Evolutionary conservation across 805 yeast genomes (phyloP), one percentile per base, ranked within the genome.

Genomic region (Wickerhamiella sergipiensis): DNA sequence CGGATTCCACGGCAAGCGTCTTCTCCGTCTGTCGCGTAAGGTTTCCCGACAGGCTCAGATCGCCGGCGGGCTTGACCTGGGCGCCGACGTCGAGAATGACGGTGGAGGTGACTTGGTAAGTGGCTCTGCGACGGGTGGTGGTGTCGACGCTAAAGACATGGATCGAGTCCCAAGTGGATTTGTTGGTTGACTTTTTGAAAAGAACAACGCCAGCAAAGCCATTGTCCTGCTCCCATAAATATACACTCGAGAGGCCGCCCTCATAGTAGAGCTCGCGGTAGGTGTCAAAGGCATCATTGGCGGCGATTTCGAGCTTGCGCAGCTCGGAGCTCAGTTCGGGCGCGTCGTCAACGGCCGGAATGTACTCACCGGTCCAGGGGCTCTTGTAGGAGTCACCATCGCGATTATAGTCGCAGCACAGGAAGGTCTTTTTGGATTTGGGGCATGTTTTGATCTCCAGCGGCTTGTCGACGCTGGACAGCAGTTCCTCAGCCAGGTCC

Each of bases 181-280:
- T 47, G 44, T 43, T 39, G 29, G 48, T 51, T 22, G 54, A 44
- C 66, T 90, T 90, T 69, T 92, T 85, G 63, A 90, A 74, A 53
- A 90, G 72, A 15, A 81, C 88, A 5, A 88, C 96, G 19, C 97
- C 97, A 3, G 97, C 96, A 70, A 90, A 87, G 1, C 85, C 85
- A 31, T 67, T 86, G 36, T 79, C 81, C 21, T 78, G 73, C 59
- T 89, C 96, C 98, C 98, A 90, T 48, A 92, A 71, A 64, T 92
- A 90, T 17, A 84, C 95, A 51, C 89, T 80, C 1, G 92, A 81
- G 40, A 84, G 72, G 21, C 97, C 98, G 40, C 97, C 97, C 66
- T 89, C 97, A 65, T 88, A 90, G 70, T 90, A 90, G 59, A 90
- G 70, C 64, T 92, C 98, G 57, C 96, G 75, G 69, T 92, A 90